A percentile compares a stretch with the other conserved stretches of the same genome.
phyloP scores from a whole-genome alignment of 352 stramenopile species.

The Phytophthora tubulina region DNA sequence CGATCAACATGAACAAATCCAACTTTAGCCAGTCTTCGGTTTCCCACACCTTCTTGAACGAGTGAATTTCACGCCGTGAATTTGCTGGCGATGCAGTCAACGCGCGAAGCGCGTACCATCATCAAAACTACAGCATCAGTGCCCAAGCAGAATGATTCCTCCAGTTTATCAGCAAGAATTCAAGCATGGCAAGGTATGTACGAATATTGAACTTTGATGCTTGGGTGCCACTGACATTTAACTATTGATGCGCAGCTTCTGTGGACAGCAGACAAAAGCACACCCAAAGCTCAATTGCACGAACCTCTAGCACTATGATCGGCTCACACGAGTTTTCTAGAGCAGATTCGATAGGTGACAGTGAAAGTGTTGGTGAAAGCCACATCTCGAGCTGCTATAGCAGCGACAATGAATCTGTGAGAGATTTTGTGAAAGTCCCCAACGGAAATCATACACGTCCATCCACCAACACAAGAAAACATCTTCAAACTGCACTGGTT shows the following conservation, averaged over 20 bases:
- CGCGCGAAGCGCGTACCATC: neutral
- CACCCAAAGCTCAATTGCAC: neutral
- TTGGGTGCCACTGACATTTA: neutral
- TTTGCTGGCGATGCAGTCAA: conserved; percentile 4
- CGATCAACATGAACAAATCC: conserved; percentile 1
- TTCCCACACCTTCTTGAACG: conserved; percentile 9
- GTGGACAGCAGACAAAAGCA: conserved; percentile 5
- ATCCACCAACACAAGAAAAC: neutral
- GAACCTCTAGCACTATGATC: neutral
- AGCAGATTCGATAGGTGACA: neutral
- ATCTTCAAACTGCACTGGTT: neutral
- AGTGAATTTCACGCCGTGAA: neutral
- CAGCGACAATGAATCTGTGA: conserved; percentile 12
- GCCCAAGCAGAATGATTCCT: conserved; percentile 4
- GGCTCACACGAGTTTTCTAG: neutral
- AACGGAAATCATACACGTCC: neutral
- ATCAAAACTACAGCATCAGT: neutral
- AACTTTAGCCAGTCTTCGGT: conserved; percentile 27
- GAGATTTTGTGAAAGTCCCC: neutral
- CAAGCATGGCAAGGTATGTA: conserved; percentile 21
- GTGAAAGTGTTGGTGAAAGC: neutral
- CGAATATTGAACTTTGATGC: neutral
- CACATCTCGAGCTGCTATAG: neutral
- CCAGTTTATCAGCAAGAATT: conserved; percentile 10
- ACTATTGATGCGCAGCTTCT: neutral